Conservation (phyloP, 805 yeast genomes). For the Kazachstania psychrophila region DNA sequence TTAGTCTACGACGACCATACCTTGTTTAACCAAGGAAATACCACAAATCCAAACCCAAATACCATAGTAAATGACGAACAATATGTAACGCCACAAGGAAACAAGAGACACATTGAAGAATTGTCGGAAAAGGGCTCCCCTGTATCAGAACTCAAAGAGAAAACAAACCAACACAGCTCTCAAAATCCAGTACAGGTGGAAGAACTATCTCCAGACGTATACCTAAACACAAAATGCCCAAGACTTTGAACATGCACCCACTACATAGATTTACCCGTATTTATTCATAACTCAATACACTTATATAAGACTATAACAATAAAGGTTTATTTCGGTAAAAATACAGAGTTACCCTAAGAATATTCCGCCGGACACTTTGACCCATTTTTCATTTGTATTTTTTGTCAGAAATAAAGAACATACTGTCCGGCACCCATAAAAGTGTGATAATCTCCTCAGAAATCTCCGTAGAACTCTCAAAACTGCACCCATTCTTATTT, state of each 20-base stretch:
- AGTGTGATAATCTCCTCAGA: no score
- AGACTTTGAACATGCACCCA: background rate
- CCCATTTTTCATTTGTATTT: background rate
- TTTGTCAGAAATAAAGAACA: background rate
- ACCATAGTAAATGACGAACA: background rate
- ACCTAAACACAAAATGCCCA: background rate
- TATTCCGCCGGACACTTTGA: background rate
- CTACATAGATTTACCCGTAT: background rate
- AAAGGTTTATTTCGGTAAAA: background rate
- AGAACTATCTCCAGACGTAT: slow-evolving; percentile 3
- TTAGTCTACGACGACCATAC: slow-evolving; percentile 4
- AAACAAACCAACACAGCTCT: background rate
- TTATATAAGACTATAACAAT: background rate
- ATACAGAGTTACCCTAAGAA: background rate
- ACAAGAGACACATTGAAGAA: slow-evolving; percentile 3
- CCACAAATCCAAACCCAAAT: background rate
- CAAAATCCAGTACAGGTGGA: background rate
- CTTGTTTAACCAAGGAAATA: background rate
- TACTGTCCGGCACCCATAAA: background rate
- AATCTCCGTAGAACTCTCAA: no score
- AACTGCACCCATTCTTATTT: no score
- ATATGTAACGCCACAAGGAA: background rate
- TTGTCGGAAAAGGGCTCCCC: slow-evolving; percentile 1
- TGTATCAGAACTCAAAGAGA: no score
- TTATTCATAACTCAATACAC: background rate